These are phyloP conservation scores for Adansonia madagascariensis DNA, from an alignment of 441 rosid genomes.

Conservation along the genomic window DNA sequence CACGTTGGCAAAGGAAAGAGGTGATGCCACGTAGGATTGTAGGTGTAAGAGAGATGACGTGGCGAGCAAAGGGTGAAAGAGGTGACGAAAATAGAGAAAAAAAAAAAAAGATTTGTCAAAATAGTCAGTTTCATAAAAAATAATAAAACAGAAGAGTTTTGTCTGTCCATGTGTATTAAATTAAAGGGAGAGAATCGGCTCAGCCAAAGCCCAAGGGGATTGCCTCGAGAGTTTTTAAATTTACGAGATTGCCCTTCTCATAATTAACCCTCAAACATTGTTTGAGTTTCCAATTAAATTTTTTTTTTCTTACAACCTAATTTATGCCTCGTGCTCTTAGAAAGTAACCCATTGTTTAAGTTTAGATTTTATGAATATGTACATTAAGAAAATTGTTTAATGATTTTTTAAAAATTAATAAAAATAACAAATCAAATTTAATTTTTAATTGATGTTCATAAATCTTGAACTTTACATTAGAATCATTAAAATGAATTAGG, in stretches of 20 bases:
- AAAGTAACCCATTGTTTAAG: no score
- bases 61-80: slow-evolving; percentile 13
- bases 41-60: slow-evolving; percentile 1
- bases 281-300: neutral
- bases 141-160: neutral
- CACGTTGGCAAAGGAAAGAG: slow-evolving; percentile 22
- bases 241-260: slow-evolving; percentile 13
- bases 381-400: no score
- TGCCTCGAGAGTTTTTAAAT: slow-evolving; percentile 10
- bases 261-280: no score
- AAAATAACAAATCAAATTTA: no score
- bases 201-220: neutral
- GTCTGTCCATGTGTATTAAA: neutral
- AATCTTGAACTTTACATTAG: no score
- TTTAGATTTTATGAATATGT: no score
- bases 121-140: neutral
- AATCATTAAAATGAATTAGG: neutral
- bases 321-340: no score
- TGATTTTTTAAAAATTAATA: no score
- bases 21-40: slow-evolving; percentile 29
- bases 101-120: slow-evolving; percentile 13
- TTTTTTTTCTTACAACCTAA: neutral
- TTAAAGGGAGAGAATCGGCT: neutral
- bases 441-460: no score
- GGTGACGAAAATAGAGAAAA: neutral